Base-by-base conservation (phyloP, 2,329 filamentous ascomycete species). In the Grosmannia huntii region DNA sequence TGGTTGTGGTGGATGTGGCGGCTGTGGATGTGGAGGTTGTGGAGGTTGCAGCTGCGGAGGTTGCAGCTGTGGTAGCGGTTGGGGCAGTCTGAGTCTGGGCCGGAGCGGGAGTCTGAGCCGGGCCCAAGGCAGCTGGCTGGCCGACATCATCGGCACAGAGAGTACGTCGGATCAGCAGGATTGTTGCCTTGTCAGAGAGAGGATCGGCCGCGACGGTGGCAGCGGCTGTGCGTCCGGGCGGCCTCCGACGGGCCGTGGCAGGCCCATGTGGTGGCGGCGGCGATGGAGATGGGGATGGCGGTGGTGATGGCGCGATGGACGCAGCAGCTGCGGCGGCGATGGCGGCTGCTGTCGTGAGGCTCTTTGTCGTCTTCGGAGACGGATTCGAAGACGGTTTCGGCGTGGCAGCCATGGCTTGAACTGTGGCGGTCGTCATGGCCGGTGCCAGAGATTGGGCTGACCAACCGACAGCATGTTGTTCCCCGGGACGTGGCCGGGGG, bases 101-200 rank as follows among this genome's bases (percentile, higher is more conserved):
- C 31, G 31, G 5, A 33, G 31, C 31, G 6, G 31, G 31, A 9
- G 31, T 5, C 46, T 38, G 36, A 14, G 9, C 46, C 7, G 5
- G 28, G 28, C 28, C 28, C 28, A 28, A 7, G 7, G 28, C 28
- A 28, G 38, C 12, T 41, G 46, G n/a, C 46, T 38, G 36, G 36
- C 21, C 46, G 11, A 78, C 74, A 58, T 85, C 79, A 64, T 89
- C 85, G n/a, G 87, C 81, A 70, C 89, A 96, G 53, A 97, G 82
- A 44, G 86, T 85, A 55, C 90, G 86, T 60, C 90, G 88, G 71
- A 96, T 89, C 63, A 96, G 81, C 61, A 85, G 80, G 28, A 83
- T 74, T 0, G 90, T 95, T n/a, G 87, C 85, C 67, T 83, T 86
- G 68, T 96, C 87, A 44, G 87, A 89, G 61, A 85, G 77, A 55